Evolutionary conservation across 768 basidiomycete genomes (phyloP).

Genomic region (Clathrus columnatus): DNA sequence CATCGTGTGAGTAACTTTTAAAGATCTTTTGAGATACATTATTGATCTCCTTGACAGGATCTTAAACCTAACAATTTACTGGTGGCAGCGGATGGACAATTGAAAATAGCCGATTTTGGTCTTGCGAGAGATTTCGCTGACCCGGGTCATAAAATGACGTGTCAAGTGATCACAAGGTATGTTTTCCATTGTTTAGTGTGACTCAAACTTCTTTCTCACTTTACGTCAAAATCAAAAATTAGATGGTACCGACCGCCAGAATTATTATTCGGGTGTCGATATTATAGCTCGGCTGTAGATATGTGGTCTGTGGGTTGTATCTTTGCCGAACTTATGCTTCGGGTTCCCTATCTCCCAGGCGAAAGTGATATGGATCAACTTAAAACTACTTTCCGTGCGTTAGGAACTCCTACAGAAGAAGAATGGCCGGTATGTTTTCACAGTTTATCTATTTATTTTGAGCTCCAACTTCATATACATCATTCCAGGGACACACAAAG

Average conservation of each 20-base stretch:
- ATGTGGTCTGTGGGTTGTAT: slow-evolving; percentile 98
- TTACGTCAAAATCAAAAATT: not conserved
- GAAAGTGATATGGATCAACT: slow-evolving; percentile 96
- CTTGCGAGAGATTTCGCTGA: slow-evolving; percentile 94
- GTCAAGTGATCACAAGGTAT: slow-evolving; percentile 94
- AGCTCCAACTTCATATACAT: not conserved
- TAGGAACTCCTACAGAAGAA: slow-evolving; percentile 93
- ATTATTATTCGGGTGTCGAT: slow-evolving; percentile 81
- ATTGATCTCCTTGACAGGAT: slow-evolving; percentile 47
- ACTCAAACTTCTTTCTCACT: slow-evolving; percentile 8
- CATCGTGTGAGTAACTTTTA: slow-evolving; percentile 50
- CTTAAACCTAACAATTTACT: slow-evolving; percentile 98
- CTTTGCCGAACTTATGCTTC: slow-evolving; percentile 93
- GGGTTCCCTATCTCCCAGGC: slow-evolving; percentile 91
- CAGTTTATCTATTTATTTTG: not conserved
- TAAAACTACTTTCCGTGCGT: slow-evolving; percentile 86
- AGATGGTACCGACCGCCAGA: slow-evolving; percentile 99
- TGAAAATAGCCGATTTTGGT: slow-evolving; percentile 99
- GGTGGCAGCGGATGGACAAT: slow-evolving; percentile 79
- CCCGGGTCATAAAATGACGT: slow-evolving; percentile 94
- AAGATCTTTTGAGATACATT: not conserved
- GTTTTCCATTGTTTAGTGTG: slow-evolving; percentile 16
- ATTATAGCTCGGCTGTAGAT: slow-evolving; percentile 89
- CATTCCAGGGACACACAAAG: slow-evolving; percentile 70
- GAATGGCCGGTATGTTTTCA: slow-evolving; percentile 80